Evolutionary conservation across 306 rosid species (phyloP).

Genomic region (Quercus rubra): DNA sequence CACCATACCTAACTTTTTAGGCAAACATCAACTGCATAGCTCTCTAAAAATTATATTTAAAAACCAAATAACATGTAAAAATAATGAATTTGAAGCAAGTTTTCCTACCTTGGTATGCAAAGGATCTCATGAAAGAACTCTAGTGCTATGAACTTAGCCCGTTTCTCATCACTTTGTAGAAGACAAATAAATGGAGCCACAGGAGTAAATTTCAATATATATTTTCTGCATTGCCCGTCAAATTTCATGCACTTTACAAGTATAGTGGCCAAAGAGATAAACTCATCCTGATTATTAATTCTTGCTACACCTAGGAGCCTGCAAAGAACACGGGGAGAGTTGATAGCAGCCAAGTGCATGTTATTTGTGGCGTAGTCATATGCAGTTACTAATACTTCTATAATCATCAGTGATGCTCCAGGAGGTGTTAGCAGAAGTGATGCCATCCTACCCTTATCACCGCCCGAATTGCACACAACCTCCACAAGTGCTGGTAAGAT

Average conservation of each 20-base stretch:
- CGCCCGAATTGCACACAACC: slow-evolving; percentile 53
- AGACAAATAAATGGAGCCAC: slow-evolving; percentile 58
- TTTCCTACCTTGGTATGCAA: slow-evolving; percentile 61
- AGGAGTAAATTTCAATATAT: slow-evolving; percentile 57
- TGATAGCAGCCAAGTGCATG: slow-evolving; percentile 70
- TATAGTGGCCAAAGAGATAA: slow-evolving; percentile 62
- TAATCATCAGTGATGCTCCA: slow-evolving; percentile 76
- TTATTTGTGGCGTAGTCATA: slow-evolving; percentile 62
- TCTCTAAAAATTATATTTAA: neutral
- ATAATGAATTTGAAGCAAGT: slow-evolving; percentile 6
- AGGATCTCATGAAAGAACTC: slow-evolving; percentile 73
- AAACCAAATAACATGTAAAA: slow-evolving; percentile 11
- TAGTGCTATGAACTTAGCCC: slow-evolving; percentile 53
- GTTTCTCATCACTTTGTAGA: slow-evolving; percentile 45
- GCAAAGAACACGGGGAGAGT: slow-evolving; percentile 61
- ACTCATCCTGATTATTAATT: slow-evolving; percentile 51
- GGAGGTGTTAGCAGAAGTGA: slow-evolving; percentile 60
- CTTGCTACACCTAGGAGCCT: slow-evolving; percentile 66
- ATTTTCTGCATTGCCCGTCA: slow-evolving; percentile 62
- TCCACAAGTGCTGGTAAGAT: slow-evolving; percentile 67
- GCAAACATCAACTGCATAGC: slow-evolving; percentile 2
- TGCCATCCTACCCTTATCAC: slow-evolving; percentile 38
- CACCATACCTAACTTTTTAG: neutral
- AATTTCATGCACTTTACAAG: slow-evolving; percentile 69
- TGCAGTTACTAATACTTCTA: slow-evolving; percentile 69